phyloP scores from a whole-genome alignment of 2,329 filamentous ascomycete genomes.

The Fusarium coffeatum region DNA sequence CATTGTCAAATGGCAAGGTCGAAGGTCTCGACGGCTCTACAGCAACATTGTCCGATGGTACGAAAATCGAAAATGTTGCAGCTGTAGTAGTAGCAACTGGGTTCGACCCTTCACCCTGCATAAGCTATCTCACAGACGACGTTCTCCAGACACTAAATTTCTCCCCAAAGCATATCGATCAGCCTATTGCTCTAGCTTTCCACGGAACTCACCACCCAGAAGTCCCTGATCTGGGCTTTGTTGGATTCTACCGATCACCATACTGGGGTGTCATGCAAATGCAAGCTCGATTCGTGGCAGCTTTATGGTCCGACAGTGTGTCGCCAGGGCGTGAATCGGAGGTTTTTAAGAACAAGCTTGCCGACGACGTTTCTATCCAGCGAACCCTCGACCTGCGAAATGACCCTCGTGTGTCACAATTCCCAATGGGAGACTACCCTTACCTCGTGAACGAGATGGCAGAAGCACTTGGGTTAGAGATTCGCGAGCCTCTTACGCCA shows the following conservation, averaged over 20 bases:
- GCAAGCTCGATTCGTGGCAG: conserved; percentile 77
- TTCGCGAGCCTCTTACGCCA: conserved; percentile 47
- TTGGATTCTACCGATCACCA: conserved; percentile 85
- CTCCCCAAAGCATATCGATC: conserved; percentile 62
- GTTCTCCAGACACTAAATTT: conserved; percentile 69
- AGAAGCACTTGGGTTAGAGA: conserved; percentile 65
- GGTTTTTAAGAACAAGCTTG: conserved; percentile 55
- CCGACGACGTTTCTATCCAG: conserved; percentile 57
- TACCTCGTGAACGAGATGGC: conserved; percentile 80
- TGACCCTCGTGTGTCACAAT: conserved; percentile 70
- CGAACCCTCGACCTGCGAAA: conserved; percentile 63
- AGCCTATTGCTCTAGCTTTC: conserved; percentile 75
- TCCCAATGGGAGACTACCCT: conserved; percentile 85
- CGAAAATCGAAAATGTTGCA: conserved; percentile 65
- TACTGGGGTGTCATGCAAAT: conserved; percentile 92
- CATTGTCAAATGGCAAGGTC: conserved; percentile 61
- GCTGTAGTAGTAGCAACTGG: conserved; percentile 81
- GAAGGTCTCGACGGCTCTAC: conserved; percentile 51
- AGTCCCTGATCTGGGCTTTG: conserved; percentile 76
- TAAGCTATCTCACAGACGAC: conserved; percentile 71
- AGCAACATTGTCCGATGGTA: conserved; percentile 49
- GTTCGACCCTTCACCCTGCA: conserved; percentile 72
- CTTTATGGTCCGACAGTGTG: conserved; percentile 63
- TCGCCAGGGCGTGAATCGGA: conserved; percentile 38
- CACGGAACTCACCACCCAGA: conserved; percentile 71